Evolutionary conservation across 768 basidiomycete genomes (phyloP).

Genomic region (Inosperma sp.): DNA sequence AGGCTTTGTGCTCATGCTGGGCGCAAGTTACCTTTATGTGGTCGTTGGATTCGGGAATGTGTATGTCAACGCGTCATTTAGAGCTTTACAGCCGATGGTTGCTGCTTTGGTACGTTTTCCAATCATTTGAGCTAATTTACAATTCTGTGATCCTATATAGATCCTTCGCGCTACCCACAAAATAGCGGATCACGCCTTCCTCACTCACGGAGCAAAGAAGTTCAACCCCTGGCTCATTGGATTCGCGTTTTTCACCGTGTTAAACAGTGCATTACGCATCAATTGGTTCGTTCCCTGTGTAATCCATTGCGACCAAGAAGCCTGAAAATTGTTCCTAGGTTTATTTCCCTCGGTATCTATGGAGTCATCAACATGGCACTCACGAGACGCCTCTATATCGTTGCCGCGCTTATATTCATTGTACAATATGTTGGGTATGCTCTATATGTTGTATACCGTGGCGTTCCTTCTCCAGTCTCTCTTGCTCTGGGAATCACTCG

Average conservation of each 20-base stretch:
- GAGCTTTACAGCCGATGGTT: slow-evolving; percentile 4
- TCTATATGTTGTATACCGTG: slow-evolving; percentile 2
- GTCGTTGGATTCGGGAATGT: slow-evolving; percentile 7
- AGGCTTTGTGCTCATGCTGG: slow-evolving; percentile 6
- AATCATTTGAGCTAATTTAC: not conserved
- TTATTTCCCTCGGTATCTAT: not conserved
- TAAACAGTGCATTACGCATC: slow-evolving; percentile 1
- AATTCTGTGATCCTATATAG: not conserved
- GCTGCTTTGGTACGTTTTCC: not conserved
- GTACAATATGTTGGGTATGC: slow-evolving; percentile 8
- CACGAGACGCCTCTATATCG: not conserved
- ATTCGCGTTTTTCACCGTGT: not conserved
- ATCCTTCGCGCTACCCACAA: slow-evolving; percentile 7
- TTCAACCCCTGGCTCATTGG: not conserved
- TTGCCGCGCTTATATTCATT: slow-evolving; percentile 1
- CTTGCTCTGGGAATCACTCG: not conserved
- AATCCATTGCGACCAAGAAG: not conserved
- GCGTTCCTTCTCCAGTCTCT: slow-evolving; percentile 4
- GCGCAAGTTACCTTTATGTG: slow-evolving; percentile 7
- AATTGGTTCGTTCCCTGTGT: not conserved
- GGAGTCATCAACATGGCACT: not conserved
- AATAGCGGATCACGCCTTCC: slow-evolving; percentile 4
- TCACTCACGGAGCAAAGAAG: not conserved
- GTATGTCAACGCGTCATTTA: not conserved
- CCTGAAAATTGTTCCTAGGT: not conserved